These are phyloP conservation scores for Mimosa pudica DNA, from an alignment of 306 rosid genomes.

Conservation along the genomic window DNA sequence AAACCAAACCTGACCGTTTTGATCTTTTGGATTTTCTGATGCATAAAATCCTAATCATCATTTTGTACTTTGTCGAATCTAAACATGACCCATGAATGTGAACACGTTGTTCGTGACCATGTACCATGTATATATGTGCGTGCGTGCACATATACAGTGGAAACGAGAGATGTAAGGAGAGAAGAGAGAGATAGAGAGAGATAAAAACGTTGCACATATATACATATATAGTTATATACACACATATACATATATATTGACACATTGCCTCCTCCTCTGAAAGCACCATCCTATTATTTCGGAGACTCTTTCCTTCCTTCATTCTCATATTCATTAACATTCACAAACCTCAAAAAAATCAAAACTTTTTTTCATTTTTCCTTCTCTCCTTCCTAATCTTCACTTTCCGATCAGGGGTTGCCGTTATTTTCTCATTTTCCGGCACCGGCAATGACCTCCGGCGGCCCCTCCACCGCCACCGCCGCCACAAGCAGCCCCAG, in stretches of 20 bases:
- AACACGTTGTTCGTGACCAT: neutral
- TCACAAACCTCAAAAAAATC: too few relatives aligned
- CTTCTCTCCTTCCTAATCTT: neutral
- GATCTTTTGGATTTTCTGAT: neutral
- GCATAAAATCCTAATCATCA: neutral
- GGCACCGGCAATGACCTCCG: slow-evolving; percentile 58
- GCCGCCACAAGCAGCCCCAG: slow-evolving; percentile 57
- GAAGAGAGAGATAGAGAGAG: neutral
- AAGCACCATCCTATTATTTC: slow-evolving; percentile 21
- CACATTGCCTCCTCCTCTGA: slow-evolving; percentile 13
- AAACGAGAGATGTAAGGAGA: too few relatives aligned
- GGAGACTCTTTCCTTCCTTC: slow-evolving; percentile 11
- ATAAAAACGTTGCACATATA: neutral
- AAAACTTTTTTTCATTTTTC: too few relatives aligned
- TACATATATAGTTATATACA: neutral
- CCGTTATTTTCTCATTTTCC: neutral
- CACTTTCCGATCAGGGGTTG: neutral
- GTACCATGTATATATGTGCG: neutral
- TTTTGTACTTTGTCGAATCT: neutral
- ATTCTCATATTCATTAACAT: neutral
- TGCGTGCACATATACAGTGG: too few relatives aligned
- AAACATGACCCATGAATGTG: neutral
- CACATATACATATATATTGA: neutral
- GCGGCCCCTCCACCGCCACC: slow-evolving; percentile 48
- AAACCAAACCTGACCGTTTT: neutral